A percentile compares a stretch with the other conserved stretches of the same genome.
phyloP scores from a whole-genome alignment of 768 basidiomycete genomes.

The Plicaturopsis crispa region DNA sequence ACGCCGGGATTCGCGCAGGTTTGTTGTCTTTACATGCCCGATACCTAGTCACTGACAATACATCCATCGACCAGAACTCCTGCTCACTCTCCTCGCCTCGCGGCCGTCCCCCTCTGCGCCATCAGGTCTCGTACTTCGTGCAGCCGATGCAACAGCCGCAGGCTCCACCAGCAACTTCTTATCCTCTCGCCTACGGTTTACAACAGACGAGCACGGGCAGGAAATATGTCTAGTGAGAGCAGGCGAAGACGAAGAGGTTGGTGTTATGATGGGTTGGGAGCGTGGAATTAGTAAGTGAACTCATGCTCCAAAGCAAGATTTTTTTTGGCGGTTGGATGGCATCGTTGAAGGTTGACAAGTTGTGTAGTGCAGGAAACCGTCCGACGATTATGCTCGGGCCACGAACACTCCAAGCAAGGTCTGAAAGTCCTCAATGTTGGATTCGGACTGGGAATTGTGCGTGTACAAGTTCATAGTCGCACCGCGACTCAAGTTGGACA shows the following conservation, averaged over 20 bases:
- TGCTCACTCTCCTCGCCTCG: slow-evolving; percentile 56
- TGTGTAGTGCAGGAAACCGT: slow-evolving; percentile 80
- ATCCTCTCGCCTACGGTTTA: slow-evolving; percentile 59
- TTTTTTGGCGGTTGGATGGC: too few relatives aligned
- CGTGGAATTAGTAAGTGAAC: slow-evolving; percentile 56
- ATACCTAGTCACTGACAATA: slow-evolving; percentile 3
- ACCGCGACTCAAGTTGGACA: slow-evolving; percentile 1
- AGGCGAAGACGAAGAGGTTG: slow-evolving; percentile 72
- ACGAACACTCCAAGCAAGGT: slow-evolving; percentile 34
- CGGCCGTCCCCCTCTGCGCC: slow-evolving; percentile 25
- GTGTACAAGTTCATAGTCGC: slow-evolving; percentile 17
- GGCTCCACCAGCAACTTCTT: slow-evolving; percentile 68
- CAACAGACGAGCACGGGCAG: slow-evolving; percentile 64
- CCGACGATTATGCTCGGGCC: slow-evolving; percentile 44
- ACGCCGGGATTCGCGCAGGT: slow-evolving; percentile 92
- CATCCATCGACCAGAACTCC: slow-evolving; percentile 44
- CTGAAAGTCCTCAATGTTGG: slow-evolving; percentile 84
- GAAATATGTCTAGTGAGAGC: slow-evolving; percentile 70
- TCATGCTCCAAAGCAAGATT: too few relatives aligned
- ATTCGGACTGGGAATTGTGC: slow-evolving; percentile 88
- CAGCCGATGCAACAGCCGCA: slow-evolving; percentile 47
- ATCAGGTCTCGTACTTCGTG: slow-evolving; percentile 35
- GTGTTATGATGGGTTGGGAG: slow-evolving; percentile 99
- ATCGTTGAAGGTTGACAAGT: too few relatives aligned
- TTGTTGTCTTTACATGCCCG: slow-evolving; percentile 14